Percentiles rank a stretch among this genome's conserved stretches.
phyloP scores from a whole-genome alignment of 306 rosid species.

The Medicago arabica region DNA sequence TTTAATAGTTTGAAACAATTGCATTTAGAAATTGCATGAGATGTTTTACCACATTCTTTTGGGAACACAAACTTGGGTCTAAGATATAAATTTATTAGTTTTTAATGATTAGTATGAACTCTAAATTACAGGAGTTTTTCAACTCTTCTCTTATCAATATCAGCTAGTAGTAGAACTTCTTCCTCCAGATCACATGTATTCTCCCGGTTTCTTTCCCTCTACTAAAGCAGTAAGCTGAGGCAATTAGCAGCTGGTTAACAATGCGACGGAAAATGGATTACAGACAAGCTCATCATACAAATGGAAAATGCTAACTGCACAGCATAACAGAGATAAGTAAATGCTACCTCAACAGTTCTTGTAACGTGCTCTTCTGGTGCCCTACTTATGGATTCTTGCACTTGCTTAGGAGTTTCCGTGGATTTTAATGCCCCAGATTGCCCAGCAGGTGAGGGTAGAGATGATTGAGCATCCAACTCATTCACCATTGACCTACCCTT shows the following conservation, averaged over 20 bases:
- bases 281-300: not conserved
- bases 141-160: slow-evolving; percentile 6
- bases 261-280: slow-evolving; percentile 8
- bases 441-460: slow-evolving; percentile 50
- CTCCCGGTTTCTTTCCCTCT: slow-evolving; percentile 6
- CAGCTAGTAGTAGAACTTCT: slow-evolving; percentile 2
- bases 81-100: slow-evolving; percentile 8
- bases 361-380: slow-evolving; percentile 61
- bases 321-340: slow-evolving; percentile 9
- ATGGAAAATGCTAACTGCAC: slow-evolving; percentile 31
- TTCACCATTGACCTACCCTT: slow-evolving; percentile 62
- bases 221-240: slow-evolving; percentile 3
- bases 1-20: slow-evolving; percentile 14
- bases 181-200: slow-evolving; percentile 9
- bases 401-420: slow-evolving; percentile 68
- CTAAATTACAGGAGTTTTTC: not conserved
- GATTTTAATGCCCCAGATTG: slow-evolving; percentile 70
- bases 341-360: slow-evolving; percentile 74
- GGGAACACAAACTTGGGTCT: slow-evolving; percentile 22
- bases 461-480: slow-evolving; percentile 74
- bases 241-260: slow-evolving; percentile 28
- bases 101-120: slow-evolving; percentile 6
- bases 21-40: slow-evolving; percentile 1
- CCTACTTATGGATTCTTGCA: slow-evolving; percentile 68
- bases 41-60: slow-evolving; percentile 9